phyloP scores from a whole-genome alignment of 2,329 filamentous ascomycete genomes.

The Epichloe sylvatica region DNA sequence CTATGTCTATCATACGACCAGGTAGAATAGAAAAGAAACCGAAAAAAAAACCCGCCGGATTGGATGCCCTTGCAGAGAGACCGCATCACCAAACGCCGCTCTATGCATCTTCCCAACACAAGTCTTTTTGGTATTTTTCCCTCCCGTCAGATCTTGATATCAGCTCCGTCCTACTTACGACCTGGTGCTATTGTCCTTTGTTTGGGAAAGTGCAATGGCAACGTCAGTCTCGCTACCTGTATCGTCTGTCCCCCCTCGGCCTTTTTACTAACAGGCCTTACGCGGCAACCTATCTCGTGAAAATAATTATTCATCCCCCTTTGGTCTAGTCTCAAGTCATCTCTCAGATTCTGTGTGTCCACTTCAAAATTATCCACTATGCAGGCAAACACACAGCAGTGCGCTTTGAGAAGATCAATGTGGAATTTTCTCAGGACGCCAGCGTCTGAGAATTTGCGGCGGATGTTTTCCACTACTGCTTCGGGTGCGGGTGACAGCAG shows the following conservation, averaged over 20 bases:
- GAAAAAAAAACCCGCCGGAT: neutral
- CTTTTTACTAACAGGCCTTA: conserved; percentile 47
- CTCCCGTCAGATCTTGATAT: neutral
- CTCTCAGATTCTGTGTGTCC: conserved; percentile 53
- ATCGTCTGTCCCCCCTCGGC: conserved; percentile 41
- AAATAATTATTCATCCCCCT: conserved; percentile 60
- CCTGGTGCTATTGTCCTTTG: conserved; percentile 24
- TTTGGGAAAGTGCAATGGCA: conserved; percentile 78
- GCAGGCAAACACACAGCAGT: conserved; percentile 57
- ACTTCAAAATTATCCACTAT: conserved; percentile 62
- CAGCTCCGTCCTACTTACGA: conserved; percentile 5
- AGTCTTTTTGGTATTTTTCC: neutral
- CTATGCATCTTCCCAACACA: conserved; percentile 4
- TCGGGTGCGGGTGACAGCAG: conserved; percentile 44
- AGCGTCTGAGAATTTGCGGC: conserved; percentile 52
- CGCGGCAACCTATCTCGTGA: conserved; percentile 57
- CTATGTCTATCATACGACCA: too few relatives aligned
- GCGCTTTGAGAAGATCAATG: conserved; percentile 56
- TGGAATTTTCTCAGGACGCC: conserved; percentile 58
- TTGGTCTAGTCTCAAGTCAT: conserved; percentile 59
- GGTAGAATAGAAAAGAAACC: neutral
- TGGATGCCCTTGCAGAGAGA: neutral
- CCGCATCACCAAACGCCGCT: conserved; percentile 5
- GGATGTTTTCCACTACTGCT: conserved; percentile 50
- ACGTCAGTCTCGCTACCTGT: conserved; percentile 52